Conservation (phyloP, 1,284 basidiomycete genomes). For the Microbotryomycetes sp. region DNA sequence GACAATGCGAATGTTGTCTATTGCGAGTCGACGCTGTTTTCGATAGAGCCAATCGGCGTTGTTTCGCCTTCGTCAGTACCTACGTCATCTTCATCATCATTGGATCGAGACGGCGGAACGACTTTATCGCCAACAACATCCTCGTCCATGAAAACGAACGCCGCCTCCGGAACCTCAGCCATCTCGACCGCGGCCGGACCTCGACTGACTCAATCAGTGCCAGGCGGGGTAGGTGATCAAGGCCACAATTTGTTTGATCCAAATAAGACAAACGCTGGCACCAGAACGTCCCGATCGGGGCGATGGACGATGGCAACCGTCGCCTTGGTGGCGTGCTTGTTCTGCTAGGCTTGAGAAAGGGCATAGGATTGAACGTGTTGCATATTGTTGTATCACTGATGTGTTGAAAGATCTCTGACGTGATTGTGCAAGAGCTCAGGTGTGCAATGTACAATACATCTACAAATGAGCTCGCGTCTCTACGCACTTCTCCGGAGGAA, state of each 20-base stretch:
- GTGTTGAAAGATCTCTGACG: no score
- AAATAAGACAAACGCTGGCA: no score
- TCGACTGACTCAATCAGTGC: not conserved
- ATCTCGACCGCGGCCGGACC: not conserved
- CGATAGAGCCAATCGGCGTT: not conserved
- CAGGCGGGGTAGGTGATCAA: not conserved
- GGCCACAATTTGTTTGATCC: not conserved
- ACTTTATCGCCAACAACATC: not conserved
- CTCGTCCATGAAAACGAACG: not conserved
- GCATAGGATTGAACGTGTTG: no score
- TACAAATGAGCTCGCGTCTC: not conserved
- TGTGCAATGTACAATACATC: not conserved
- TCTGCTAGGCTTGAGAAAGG: not conserved
- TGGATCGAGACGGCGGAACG: no score
- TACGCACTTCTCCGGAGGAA: not conserved
- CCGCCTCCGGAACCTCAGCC: not conserved
- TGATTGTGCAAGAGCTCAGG: no score
- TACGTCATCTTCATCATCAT: not conserved
- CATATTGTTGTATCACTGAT: no score
- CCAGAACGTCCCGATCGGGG: not conserved
- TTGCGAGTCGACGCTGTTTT: slow-evolving; percentile 16
- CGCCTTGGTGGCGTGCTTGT: not conserved
- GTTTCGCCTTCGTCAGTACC: no score
- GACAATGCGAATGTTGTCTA: slow-evolving; percentile 11
- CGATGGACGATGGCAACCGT: not conserved